Base-by-base conservation (phyloP, 768 basidiomycete genomes). In the Boletales sp. region DNA sequence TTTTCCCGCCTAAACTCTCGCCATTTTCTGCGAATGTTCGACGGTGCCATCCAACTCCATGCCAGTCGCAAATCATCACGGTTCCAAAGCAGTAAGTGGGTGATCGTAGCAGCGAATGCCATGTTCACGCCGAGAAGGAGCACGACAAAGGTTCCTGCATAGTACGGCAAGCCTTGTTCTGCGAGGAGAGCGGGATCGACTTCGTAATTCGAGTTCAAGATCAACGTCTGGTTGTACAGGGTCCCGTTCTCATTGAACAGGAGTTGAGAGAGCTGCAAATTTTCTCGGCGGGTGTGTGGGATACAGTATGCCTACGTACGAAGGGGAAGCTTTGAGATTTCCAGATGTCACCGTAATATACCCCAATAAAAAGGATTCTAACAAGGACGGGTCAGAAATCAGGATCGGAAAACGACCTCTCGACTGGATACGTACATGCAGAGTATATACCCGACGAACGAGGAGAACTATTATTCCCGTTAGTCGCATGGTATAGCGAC, bases 311-410 rank as follows among this genome's bases (percentile, higher is more conserved):
- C 56, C 24, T 27, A 3, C 24, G 4, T 27, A 74, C 72, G 67
- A 83, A 83, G 2, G 83, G 83, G 69, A 84, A 82, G 56, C 71
- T 76, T 57, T 80, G 75, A 2, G 75, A 76, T 40, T 77, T 63
- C 83, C 82, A 85, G 11, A 74, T 66, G 51, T 86, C 83, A 38
- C 62, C 71, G 12, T 73, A 74, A n/a, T n/a, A n/a, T n/a, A n/a
- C n/a, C n/a, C n/a, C n/a, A n/a, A n/a, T n/a, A 53, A 70, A 79
- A 4, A 72, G 55, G 0, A 64, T 13, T 18, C 46, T 69, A 55
- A 52, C 75, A 66, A 64, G 68, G n/a, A n/a, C n/a, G n/a, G n/a
- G n/a, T n/a, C n/a, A n/a, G 56, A n/a, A n/a, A n/a, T n/a, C n/a
- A 51, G n/a, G n/a, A n/a, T n/a, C n/a, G n/a, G n/a, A n/a, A n/a